Base-by-base conservation (phyloP, 2,329 filamentous ascomycete genomes). In the Ascochyta fabae region DNA sequence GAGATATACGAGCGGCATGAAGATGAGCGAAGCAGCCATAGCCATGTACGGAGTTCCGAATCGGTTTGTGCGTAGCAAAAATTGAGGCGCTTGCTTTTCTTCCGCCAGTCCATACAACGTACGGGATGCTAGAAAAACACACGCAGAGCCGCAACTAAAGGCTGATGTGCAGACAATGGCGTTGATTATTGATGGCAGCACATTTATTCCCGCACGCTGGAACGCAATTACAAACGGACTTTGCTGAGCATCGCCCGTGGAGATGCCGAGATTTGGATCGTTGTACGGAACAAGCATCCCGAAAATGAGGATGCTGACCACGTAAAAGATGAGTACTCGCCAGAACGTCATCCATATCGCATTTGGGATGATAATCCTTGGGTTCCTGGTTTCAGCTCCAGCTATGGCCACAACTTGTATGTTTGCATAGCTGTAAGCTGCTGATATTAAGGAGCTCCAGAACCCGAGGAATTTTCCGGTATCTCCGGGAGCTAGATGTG, bases 271-370 rank as follows among this genome's bases (percentile, higher is more conserved):
- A 75, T 65, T 59, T 51, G 64, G 64, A n/a, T 58, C 59, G 56
- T 73, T 64, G 22, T 70, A 67, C 6, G 74, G 74, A 15, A 78
- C 68, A 19, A 77, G 67, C 8, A 79, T 66, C 16, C 76, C 76
- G 12, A 79, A 62, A 26, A 79, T 66, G 52, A 77, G 71, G 5
- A 77, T 59, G 22, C 73, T 74, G 48, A 77, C 60, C 26, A 78
- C 60, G 60, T 78, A 78, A 64, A 78, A 78, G 64, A 78, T 67
- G 3, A 87, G 86, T 70, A 96, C 96, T 68, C 93, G 88, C 92
- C 93, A 97, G 77, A 97, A 96, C 38, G 97, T 92, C 76, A 96
- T 93, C 77, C 96, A 96, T 69, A 96, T 87, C 23, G 94, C 94
- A 0, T 88, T 94, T 0, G 94, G 94, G 0, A 98, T 82, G 2